Conservation (phyloP, 1,284 basidiomycete species). For the Rhodofomes roseus region DNA sequence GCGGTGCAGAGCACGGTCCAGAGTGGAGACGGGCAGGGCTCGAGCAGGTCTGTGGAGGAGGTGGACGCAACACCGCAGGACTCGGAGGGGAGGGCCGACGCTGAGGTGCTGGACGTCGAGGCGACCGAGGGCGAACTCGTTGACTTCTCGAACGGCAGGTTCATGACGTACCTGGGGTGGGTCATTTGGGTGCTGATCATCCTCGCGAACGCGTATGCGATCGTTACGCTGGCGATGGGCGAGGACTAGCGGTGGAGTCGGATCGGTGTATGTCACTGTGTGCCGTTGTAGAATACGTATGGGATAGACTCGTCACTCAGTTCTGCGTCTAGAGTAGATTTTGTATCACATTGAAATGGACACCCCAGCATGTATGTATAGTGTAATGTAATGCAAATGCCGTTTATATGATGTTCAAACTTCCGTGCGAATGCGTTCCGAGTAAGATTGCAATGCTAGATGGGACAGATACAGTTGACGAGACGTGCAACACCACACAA, state of each 20-base stretch:
- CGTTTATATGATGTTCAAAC: background rate
- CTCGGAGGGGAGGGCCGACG: constrained; percentile 7
- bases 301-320: background rate
- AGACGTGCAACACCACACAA: background rate
- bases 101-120: constrained; percentile 1
- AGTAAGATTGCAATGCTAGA: background rate
- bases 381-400: background rate
- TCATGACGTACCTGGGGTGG: constrained; percentile 52
- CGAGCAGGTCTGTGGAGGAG: constrained; percentile 1
- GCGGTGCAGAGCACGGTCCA: too few relatives aligned
- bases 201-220: constrained; percentile 66
- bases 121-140: constrained; percentile 36
- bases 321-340: background rate
- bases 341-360: background rate
- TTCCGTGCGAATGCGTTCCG: too few relatives aligned
- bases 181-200: constrained; percentile 63
- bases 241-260: constrained; percentile 6
- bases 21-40: background rate
- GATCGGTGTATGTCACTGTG: too few relatives aligned
- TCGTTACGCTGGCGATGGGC: constrained; percentile 46
- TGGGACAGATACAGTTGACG: background rate
- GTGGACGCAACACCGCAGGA: background rate
- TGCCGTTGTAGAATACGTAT: background rate
- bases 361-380: background rate
- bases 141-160: constrained; percentile 61